Conservation (phyloP, 192 early-diverging fungal species). For the Entrophospora sp. region DNA sequence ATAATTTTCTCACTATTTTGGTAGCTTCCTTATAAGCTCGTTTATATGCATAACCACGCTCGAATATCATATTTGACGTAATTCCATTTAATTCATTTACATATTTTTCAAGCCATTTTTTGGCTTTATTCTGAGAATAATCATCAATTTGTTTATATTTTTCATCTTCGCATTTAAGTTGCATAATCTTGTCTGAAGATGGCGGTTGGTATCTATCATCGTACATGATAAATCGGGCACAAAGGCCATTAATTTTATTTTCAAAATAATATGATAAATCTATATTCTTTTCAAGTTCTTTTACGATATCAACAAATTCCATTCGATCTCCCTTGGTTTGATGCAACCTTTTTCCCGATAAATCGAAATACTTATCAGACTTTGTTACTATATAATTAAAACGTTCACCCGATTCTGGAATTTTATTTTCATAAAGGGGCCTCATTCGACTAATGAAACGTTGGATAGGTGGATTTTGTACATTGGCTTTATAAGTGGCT, state of each 20-base stretch:
- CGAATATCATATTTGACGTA: not conserved
- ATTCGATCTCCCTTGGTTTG: not conserved
- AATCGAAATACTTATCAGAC: not conserved
- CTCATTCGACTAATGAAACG: not conserved
- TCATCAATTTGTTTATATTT: not conserved
- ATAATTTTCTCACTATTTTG: no score
- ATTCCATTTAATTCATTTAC: not conserved
- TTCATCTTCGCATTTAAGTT: no score
- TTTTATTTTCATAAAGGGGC: not conserved
- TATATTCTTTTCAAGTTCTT: not conserved
- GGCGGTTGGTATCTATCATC: not conserved
- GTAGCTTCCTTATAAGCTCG: no score
- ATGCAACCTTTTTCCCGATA: not conserved
- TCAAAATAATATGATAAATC: not conserved
- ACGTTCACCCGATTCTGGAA: not conserved
- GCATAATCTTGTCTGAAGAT: no score
- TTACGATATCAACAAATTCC: not conserved
- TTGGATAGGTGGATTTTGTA: not conserved
- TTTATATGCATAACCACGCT: slow-evolving; percentile 4
- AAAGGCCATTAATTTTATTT: not conserved
- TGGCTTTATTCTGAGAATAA: not conserved
- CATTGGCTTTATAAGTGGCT: not conserved
- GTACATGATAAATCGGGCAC: no score
- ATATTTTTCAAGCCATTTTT: no score
- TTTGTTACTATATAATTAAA: not conserved